phyloP scores from a whole-genome alignment of 345 rosid species.

The Lumnitzera racemosa region DNA sequence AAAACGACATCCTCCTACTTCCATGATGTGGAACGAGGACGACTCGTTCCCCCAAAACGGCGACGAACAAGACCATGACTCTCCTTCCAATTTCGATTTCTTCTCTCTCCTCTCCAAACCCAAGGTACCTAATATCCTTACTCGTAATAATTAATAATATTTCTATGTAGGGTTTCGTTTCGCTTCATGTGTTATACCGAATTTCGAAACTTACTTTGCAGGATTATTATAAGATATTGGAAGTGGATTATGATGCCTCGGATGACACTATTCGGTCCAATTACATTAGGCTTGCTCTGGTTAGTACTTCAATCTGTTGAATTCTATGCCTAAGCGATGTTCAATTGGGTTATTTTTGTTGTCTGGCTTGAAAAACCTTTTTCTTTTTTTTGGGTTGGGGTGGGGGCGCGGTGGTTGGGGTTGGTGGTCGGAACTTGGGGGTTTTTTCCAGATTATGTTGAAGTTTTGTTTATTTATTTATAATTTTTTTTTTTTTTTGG shows the following conservation, averaged over 20 bases:
- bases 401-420: no score
- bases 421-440: no score
- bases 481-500: background rate
- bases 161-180: background rate
- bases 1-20: no score
- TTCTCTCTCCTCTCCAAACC: slow-evolving; percentile 51
- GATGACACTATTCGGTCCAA: slow-evolving; percentile 90
- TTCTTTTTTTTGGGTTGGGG: no score
- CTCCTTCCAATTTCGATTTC: slow-evolving; percentile 54
- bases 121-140: slow-evolving; percentile 32
- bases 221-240: slow-evolving; percentile 89
- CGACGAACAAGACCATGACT: slow-evolving; percentile 18
- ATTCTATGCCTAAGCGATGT: background rate
- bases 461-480: background rate
- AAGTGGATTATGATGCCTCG: slow-evolving; percentile 67
- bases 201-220: slow-evolving; percentile 15
- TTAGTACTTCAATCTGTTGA: slow-evolving; percentile 10
- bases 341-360: no score
- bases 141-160: background rate
- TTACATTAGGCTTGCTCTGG: slow-evolving; percentile 92
- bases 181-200: slow-evolving; percentile 3
- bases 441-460: background rate
- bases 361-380: no score
- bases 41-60: slow-evolving; percentile 14
- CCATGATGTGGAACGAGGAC: slow-evolving; percentile 22